Conservation (phyloP, 2,329 filamentous ascomycete genomes). For the Beauveria sp. region DNA sequence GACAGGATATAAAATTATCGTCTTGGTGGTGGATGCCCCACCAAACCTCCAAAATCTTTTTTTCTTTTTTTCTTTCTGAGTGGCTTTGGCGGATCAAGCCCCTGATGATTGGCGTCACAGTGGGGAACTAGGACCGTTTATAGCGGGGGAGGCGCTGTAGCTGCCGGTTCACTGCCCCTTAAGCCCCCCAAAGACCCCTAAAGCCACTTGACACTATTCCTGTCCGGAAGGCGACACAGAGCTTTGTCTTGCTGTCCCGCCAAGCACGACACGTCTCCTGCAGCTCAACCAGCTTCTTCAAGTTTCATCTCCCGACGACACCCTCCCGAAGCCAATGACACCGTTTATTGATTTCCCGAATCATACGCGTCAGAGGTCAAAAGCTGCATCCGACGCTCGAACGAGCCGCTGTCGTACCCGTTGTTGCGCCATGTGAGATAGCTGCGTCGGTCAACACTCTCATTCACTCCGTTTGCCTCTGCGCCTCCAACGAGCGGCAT, state of each 20-base stretch:
- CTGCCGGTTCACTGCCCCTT: neutral
- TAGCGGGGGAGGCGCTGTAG: neutral
- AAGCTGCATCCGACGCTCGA: neutral
- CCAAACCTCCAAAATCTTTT: constrained; percentile 1
- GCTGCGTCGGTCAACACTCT: neutral
- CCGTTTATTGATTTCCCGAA: neutral
- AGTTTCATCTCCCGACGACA: neutral
- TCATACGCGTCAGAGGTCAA: neutral
- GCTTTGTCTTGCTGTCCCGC: neutral
- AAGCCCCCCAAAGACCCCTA: neutral
- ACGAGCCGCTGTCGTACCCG: neutral
- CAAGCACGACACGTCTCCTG: neutral
- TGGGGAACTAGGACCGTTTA: neutral
- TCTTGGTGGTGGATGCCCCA: neutral
- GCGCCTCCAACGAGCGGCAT: neutral
- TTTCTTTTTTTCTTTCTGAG: neutral
- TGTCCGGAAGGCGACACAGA: no score
- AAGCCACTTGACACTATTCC: neutral
- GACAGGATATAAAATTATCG: neutral
- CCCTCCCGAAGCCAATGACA: neutral
- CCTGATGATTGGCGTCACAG: neutral
- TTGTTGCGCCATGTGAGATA: constrained; percentile 2
- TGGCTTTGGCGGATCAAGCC: neutral
- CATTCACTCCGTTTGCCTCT: neutral
- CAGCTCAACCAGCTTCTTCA: neutral